Evolutionary conservation across 139 green algal genomes (phyloP), one percentile per base, ranked within the genome.

Genomic region (Chlamydomonas sp.): DNA sequence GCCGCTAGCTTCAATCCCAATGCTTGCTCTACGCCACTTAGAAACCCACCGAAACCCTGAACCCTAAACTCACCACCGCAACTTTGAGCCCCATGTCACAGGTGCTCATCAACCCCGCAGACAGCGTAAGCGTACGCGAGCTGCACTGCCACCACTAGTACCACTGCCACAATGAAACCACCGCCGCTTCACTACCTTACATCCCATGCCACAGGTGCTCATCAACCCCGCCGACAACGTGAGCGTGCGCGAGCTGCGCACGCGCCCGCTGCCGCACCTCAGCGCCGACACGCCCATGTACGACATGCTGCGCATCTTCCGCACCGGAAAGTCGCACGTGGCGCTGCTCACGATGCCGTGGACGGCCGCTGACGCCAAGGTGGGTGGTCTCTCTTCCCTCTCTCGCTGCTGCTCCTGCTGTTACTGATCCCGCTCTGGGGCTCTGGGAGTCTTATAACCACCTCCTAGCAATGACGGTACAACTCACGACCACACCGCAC

Each of bases 221-320:
- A 58, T 83, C 33, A 69, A 77, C 60, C 70, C 77, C 0, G 20
- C 68, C 1, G 67, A 76, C 58, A 50, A 69, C 29, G 24, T 67
- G 1, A 47, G 48, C 5, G 75, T 80, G 5, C 33, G 26, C 26
- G 31, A 63, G 5, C 69, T 85, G 39, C 59, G 64, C 22, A 61
- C 81, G 38, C 60, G 81, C 43, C 58, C 74, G 68, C 68, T 84
- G 71, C 79, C 79, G 0, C 59, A 65, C 30, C 69, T 88, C 35
- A 72, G 72, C 33, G 78, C 78, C 2, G 71, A 83, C 36, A 87
- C 81, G 5, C 75, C 79, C 43, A 85, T 85, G 79, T 96, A 95
- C 71, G 91, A 97, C 84, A 86, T 96, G 79, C 79, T 97, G 29
- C 85, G 85, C 74, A 79, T 97, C 20, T 97, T 97, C 77, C 80